Conservation (phyloP, 805 yeast genomes). For the Teunomyces lycoperdinae region DNA sequence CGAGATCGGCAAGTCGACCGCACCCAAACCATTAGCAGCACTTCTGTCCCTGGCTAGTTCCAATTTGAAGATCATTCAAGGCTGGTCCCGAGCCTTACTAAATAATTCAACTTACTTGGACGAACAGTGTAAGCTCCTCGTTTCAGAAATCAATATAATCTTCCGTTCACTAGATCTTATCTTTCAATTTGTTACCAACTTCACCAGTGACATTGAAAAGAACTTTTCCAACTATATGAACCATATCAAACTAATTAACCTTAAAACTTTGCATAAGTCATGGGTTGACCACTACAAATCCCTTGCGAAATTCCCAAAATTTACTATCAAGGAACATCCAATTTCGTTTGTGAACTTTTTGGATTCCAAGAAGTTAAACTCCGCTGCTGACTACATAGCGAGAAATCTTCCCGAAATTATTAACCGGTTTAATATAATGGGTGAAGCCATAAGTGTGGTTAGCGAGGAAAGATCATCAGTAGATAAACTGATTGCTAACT, state of each 20-base stretch:
- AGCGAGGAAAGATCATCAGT: conserved; percentile 35
- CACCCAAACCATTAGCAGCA: background rate
- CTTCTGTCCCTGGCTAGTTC: conserved; percentile 1
- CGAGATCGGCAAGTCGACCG: background rate
- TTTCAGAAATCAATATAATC: conserved; percentile 36
- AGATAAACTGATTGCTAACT: conserved; percentile 39
- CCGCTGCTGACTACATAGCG: conserved; percentile 27
- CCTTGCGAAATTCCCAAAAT: conserved; percentile 35
- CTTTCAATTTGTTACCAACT: conserved; percentile 47
- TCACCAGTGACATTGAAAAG: conserved; percentile 49
- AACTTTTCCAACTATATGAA: conserved; percentile 38
- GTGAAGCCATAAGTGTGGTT: conserved; percentile 33
- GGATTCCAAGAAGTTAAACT: conserved; percentile 22
- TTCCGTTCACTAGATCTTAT: conserved; percentile 48
- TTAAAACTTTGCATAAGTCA: conserved; percentile 39
- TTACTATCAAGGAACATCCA: conserved; percentile 28
- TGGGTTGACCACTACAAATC: conserved; percentile 35
- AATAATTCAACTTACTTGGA: conserved; percentile 37
- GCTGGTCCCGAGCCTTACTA: conserved; percentile 49
- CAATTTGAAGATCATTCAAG: conserved; percentile 44
- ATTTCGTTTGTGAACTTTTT: conserved; percentile 33
- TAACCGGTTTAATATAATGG: conserved; percentile 29
- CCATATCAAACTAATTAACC: conserved; percentile 35
- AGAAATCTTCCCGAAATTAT: conserved; percentile 29
- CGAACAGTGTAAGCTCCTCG: conserved; percentile 24